Conservation (phyloP, 345 rosid genomes). For the Eutrema japonicum region DNA sequence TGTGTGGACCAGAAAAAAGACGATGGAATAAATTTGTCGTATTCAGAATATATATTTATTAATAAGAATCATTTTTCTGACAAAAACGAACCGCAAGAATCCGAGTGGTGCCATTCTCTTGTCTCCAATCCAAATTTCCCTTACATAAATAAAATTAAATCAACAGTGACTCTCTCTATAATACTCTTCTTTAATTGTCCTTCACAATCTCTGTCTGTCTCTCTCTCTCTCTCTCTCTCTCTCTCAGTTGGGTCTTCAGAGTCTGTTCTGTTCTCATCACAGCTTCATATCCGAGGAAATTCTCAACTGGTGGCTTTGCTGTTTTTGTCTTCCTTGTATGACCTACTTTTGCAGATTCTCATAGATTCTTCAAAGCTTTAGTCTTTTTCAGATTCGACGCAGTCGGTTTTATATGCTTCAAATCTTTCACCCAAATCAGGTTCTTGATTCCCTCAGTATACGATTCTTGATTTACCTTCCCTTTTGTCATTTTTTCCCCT, state of each 20-base stretch:
- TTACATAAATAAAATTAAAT: slow-evolving; percentile 5
- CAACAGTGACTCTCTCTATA: slow-evolving; percentile 37
- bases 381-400: slow-evolving; percentile 41
- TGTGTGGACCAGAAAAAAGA: slow-evolving; percentile 26
- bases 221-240: slow-evolving; percentile 14
- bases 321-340: slow-evolving; percentile 38
- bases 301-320: slow-evolving; percentile 25
- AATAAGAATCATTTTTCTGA: not conserved
- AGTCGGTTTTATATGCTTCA: slow-evolving; percentile 42
- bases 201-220: slow-evolving; percentile 18
- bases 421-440: slow-evolving; percentile 46
- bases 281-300: slow-evolving; percentile 21
- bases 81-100: slow-evolving; percentile 27
- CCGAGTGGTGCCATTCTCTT: slow-evolving; percentile 40
- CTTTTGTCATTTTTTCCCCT: slow-evolving; percentile 2
- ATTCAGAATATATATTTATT: not conserved
- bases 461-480: slow-evolving; percentile 29
- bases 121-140: slow-evolving; percentile 37
- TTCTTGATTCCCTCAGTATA: slow-evolving; percentile 45
- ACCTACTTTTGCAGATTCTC: slow-evolving; percentile 44
- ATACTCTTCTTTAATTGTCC: slow-evolving; percentile 15
- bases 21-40: slow-evolving; percentile 31
- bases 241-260: slow-evolving; percentile 18
- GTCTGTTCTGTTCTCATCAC: slow-evolving; percentile 21
- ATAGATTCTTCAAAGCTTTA: slow-evolving; percentile 39